Evolutionary conservation across 2,329 filamentous ascomycete species (phyloP).

Genomic region (Coniochaeta sp.): DNA sequence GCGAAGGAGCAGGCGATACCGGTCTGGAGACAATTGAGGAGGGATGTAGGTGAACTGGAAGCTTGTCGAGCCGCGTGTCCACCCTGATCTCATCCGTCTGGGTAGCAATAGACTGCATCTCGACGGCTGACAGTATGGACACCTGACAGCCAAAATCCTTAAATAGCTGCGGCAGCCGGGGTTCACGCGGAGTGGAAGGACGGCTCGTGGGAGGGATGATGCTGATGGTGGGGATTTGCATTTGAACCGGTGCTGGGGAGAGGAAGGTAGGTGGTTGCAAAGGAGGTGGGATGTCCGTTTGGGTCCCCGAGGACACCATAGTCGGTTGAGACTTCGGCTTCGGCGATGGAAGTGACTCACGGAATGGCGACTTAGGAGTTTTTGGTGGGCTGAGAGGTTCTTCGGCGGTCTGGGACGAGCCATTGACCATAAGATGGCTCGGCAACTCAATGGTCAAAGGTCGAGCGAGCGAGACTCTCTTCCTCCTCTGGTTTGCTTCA

Average conservation of each 20-base stretch:
- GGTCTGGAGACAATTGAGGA: constrained; percentile 63
- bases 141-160: constrained; percentile 84
- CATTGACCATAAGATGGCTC: constrained; percentile 52
- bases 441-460: constrained; percentile 42
- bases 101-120: constrained; percentile 47
- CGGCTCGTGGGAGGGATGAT: constrained; percentile 83
- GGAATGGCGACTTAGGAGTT: constrained; percentile 49
- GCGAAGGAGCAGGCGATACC: constrained; percentile 38
- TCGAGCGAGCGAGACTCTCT: constrained; percentile 53
- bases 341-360: constrained; percentile 30
- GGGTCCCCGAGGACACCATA: constrained; percentile 53
- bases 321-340: constrained; percentile 21
- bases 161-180: constrained; percentile 69
- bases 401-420: constrained; percentile 55
- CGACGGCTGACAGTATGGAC: constrained; percentile 40
- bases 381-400: constrained; percentile 58
- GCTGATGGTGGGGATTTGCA: constrained; percentile 75
- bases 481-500: constrained; percentile 67
- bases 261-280: constrained; percentile 16
- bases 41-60: constrained; percentile 73
- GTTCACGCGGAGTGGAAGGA: constrained; percentile 70
- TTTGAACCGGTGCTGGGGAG: constrained; percentile 29
- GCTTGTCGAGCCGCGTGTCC: constrained; percentile 66
- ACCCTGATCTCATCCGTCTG: constrained; percentile 91
- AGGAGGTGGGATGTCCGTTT: constrained; percentile 43